Base-by-base conservation (phyloP, 371 early-diverging fungal genomes). In the Haplosporangium sp. region DNA sequence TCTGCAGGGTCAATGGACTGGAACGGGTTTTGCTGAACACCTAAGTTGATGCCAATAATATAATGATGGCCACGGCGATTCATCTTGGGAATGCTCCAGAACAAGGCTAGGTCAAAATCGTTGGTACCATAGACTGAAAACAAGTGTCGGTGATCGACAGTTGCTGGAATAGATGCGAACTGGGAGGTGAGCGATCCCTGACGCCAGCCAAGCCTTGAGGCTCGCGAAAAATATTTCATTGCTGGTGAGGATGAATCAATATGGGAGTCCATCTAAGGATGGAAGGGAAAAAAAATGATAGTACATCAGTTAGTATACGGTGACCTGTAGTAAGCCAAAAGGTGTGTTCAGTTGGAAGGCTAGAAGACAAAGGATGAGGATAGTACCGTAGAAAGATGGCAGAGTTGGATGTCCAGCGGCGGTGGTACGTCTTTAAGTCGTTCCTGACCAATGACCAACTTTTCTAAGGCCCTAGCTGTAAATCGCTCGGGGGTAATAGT, bases 21-120 rank as follows among this genome's bases (percentile, higher is more conserved):
- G 76, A 88, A 85, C 14, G 89, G 94, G 70, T 88, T 92, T 59
- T 90, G 87, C 50, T 93, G 93, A 16, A 93, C 86, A n/a, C 90
- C 89, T 7, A 95, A 77, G 69, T 95, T 95, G 59, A 95, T 92
- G 16, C 96, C 96, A 46, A 94, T 91, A 58, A 96, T 93, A 59
- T 93, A 94, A 72, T 95, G 96, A 69, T 96, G 95, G 0, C 98
- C 91, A 43, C 85, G 86, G 2, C 87, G 85, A 45, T 74, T 83
- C 75, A 82, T 72, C 29, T 84, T 83, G 38, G 86, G 90, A 13
- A 87, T 84, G 51, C 91, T 88, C 96, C 96, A 98, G 69, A 93
- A 92, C n/a, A 98, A 66, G 5, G 91, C 84, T 55, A 96, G 83
- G 70, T 98, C 98, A 21, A 96, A 86, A 63, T 96, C 95, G 55